Evolutionary conservation across 2,329 filamentous ascomycete species (phyloP).

Genomic region (Arthrocladium fulminans): DNA sequence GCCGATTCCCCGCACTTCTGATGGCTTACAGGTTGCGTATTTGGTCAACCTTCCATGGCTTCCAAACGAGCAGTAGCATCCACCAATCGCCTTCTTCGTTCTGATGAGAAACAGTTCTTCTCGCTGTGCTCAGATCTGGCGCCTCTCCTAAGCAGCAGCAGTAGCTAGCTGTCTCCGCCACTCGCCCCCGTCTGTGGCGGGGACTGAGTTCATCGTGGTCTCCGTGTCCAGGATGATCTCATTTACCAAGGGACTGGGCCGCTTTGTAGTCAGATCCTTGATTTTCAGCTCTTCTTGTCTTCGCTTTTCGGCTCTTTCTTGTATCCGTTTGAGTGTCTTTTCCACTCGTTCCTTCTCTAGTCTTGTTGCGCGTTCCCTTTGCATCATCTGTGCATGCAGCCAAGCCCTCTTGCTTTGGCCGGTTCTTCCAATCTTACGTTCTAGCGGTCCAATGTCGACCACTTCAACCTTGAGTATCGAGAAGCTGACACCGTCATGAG

Average conservation of each 20-base stretch:
- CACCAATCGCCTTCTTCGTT: too few relatives aligned
- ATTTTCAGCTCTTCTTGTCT: slow-evolving; percentile 1
- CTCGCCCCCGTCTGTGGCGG: background rate
- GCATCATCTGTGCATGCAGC: slow-evolving; percentile 32
- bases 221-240: slow-evolving; percentile 2
- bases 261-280: background rate
- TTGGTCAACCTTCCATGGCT: too few relatives aligned
- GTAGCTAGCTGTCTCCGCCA: slow-evolving; percentile 8
- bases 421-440: slow-evolving; percentile 38
- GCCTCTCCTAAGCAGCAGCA: slow-evolving; percentile 2
- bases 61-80: too few relatives aligned
- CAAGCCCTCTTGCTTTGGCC: slow-evolving; percentile 42
- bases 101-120: too few relatives aligned
- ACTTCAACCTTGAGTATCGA: slow-evolving; percentile 74
- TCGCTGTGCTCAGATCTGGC: background rate
- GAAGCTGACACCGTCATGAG: slow-evolving; percentile 83
- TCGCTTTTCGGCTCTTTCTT: slow-evolving; percentile 2
- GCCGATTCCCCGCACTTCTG: too few relatives aligned
- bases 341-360: slow-evolving; percentile 13
- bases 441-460: slow-evolving; percentile 60
- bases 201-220: background rate
- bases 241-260: slow-evolving; percentile 1
- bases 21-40: too few relatives aligned
- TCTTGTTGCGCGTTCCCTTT: slow-evolving; percentile 16
- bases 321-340: background rate